Base-by-base conservation (phyloP, 495 filamentous ascomycete genomes). In the Neurospora sp. region DNA sequence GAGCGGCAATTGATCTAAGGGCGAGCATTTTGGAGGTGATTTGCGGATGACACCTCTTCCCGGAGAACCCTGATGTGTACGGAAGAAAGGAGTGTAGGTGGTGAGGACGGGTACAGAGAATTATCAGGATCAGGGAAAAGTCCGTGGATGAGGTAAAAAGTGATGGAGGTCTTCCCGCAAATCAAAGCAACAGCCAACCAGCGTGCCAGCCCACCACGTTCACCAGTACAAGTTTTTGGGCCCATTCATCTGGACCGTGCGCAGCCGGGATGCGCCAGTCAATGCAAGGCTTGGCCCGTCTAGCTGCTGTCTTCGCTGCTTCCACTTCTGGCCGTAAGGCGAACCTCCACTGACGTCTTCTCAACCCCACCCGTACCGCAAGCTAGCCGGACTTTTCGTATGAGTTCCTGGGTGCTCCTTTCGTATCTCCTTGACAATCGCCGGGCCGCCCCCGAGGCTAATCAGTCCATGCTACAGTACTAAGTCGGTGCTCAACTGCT, bases 1-100 rank as follows among this genome's bases (percentile, higher is more conserved):
- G 84, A 69, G 82, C 85, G 81, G 83, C 83, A 75, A 84, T 81
- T 73, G 82, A 82, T 75, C 85, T 85, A 77, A 85, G 80, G 79
- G 82, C 79, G 75, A 87, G 78, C 87, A 88, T 88, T 70, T 74
- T 85, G 75, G 75, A 75, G 53, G 42, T 70, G 65, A 59, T 12
- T 59, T 22, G 17, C 12, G 71, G 59, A 27, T 40, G 40, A 53
- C 40, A 37, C 69, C 75, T 71, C 53, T 70, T 31, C 35, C 31
- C 17, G 37, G 69, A 70, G 20, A 72, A 69, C 53, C 53, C 45
- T 70, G 44, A 68, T 35, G 42, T 39, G 40, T 68, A 35, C 59
- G 22, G 22, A 70, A 40, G 68, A 70, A 45, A 40, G 31, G 59
- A 37, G 68, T 42, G 40, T 44, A 69, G 69, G 69, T 70, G 75